Percentiles rank a stretch among this genome's conserved stretches.
Evolutionary conservation across 2,329 filamentous ascomycete genomes (phyloP).

Genomic region (Hypoxylon sp.): DNA sequence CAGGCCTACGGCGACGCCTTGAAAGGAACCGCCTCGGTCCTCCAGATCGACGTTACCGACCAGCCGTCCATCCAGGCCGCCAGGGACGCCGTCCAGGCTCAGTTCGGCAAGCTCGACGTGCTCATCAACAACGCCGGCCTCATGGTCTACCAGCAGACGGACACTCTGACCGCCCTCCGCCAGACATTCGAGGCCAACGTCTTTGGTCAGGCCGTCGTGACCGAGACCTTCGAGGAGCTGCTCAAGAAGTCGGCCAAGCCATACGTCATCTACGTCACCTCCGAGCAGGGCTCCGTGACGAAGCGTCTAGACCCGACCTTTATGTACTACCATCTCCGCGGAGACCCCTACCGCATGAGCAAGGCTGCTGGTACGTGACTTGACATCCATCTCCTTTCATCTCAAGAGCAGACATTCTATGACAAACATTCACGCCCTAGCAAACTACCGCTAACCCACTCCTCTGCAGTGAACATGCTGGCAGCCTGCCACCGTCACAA

Average conservation of each 20-base stretch:
- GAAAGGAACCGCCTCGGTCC: slow-evolving; percentile 62
- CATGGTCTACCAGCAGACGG: slow-evolving; percentile 55
- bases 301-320: slow-evolving; percentile 37
- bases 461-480: slow-evolving; percentile 46
- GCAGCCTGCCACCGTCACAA: slow-evolving; percentile 42
- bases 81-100: slow-evolving; percentile 58
- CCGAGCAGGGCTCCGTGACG: slow-evolving; percentile 45
- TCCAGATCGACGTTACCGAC: slow-evolving; percentile 66
- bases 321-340: slow-evolving; percentile 17
- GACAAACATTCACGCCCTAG: too few relatives aligned
- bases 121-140: slow-evolving; percentile 69
- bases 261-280: slow-evolving; percentile 48
- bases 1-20: slow-evolving; percentile 55
- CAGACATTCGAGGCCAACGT: slow-evolving; percentile 55
- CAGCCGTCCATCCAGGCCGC: slow-evolving; percentile 64
- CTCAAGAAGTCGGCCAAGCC: slow-evolving; percentile 42
- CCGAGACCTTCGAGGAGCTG: slow-evolving; percentile 45
- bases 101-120: slow-evolving; percentile 61
- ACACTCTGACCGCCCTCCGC: slow-evolving; percentile 63
- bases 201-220: slow-evolving; percentile 42
- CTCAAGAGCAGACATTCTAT: too few relatives aligned
- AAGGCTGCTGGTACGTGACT: slow-evolving; percentile 43
- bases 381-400: background rate
- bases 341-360: slow-evolving; percentile 46
- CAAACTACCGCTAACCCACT: background rate